phyloP scores from a whole-genome alignment of 495 filamentous ascomycete genomes.

The Hypoxylon lienhwacheense region DNA sequence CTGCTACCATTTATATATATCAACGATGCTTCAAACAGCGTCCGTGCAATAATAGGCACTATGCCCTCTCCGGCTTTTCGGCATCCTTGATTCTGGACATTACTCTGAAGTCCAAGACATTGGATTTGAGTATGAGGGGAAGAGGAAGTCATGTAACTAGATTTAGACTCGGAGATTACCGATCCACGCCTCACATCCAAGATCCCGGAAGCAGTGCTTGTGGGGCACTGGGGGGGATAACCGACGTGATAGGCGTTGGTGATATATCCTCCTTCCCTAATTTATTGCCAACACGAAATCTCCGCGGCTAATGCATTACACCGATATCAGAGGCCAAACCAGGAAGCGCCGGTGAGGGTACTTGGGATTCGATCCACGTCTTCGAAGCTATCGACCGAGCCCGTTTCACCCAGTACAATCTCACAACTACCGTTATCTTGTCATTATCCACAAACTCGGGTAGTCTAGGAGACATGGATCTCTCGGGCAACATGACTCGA shows the following conservation, averaged over 20 bases:
- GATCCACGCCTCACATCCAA: constrained; percentile 29
- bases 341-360: constrained; percentile 71
- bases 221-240: constrained; percentile 32
- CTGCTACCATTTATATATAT: neutral
- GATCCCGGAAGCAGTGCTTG: constrained; percentile 9
- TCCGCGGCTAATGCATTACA: constrained; percentile 22
- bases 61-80: constrained; percentile 2
- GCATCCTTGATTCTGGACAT: neutral
- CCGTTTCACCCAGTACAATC: constrained; percentile 91
- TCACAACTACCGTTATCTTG: constrained; percentile 95
- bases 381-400: constrained; percentile 93
- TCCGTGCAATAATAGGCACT: neutral
- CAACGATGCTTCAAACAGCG: constrained; percentile 4
- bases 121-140: constrained; percentile 13
- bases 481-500: constrained; percentile 96
- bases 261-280: constrained; percentile 24
- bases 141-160: neutral
- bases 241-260: constrained; percentile 14
- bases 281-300: constrained; percentile 6
- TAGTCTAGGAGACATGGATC: constrained; percentile 82
- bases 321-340: constrained; percentile 52
- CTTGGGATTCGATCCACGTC: constrained; percentile 98
- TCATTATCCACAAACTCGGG: constrained; percentile 73
- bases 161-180: constrained; percentile 22
- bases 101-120: constrained; percentile 15